phyloP scores from a whole-genome alignment of 441 rosid species.

The Croton setiger region DNA sequence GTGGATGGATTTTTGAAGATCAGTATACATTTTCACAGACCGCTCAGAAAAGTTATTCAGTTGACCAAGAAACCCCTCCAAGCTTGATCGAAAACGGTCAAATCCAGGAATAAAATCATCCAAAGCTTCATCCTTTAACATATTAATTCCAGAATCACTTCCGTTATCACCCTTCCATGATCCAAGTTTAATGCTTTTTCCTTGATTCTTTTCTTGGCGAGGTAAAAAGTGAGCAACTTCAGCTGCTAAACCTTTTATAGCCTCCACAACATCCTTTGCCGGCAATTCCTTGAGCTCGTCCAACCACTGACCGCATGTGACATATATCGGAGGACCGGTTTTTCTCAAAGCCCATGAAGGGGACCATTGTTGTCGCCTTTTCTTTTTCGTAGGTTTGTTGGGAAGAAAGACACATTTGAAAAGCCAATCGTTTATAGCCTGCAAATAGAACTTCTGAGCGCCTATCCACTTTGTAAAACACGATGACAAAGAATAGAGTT shows the following conservation, averaged over 20 bases:
- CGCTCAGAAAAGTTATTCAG: constrained; percentile 47
- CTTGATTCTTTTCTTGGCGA: constrained; percentile 64
- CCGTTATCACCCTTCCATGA: constrained; percentile 35
- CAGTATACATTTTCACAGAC: constrained; percentile 50
- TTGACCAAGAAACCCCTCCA: constrained; percentile 49
- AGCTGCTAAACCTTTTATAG: constrained; percentile 58
- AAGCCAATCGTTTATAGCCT: constrained; percentile 72
- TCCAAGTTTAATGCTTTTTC: constrained; percentile 33
- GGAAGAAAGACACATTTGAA: constrained; percentile 51
- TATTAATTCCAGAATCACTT: constrained; percentile 34
- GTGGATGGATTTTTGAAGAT: constrained; percentile 41
- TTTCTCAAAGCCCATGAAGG: constrained; percentile 20
- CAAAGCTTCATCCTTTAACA: constrained; percentile 47
- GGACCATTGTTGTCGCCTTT: constrained; percentile 23
- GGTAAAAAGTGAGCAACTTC: constrained; percentile 64
- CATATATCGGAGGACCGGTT: constrained; percentile 73
- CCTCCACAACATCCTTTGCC: constrained; percentile 52
- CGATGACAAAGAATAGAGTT: constrained; percentile 50
- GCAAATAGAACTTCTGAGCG: constrained; percentile 69
- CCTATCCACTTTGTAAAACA: constrained; percentile 74
- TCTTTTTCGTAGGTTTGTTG: constrained; percentile 36
- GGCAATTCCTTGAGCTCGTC: constrained; percentile 52
- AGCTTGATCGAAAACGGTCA: constrained; percentile 47
- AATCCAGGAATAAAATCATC: constrained; percentile 51
- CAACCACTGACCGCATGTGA: constrained; percentile 67